phyloP scores from a whole-genome alignment of 768 basidiomycete genomes.

The Pleurotus tuoliensis region DNA sequence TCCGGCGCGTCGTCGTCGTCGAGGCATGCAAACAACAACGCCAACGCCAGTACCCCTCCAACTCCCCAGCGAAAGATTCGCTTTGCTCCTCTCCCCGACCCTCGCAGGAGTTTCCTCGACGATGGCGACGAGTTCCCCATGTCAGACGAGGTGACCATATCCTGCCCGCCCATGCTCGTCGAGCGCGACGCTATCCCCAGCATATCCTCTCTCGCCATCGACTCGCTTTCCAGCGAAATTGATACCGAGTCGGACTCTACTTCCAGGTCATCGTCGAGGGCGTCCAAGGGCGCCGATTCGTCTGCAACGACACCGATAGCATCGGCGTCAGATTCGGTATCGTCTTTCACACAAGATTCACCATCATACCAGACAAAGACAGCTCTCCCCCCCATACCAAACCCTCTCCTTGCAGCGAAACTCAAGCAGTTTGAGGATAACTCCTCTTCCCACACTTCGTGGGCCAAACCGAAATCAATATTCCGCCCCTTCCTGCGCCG shows the following conservation, averaged over 20 bases:
- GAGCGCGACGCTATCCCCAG: background rate
- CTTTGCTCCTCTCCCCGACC: slow-evolving; percentile 85
- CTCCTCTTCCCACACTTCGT: background rate
- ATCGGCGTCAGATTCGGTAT: slow-evolving; percentile 2
- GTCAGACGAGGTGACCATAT: slow-evolving; percentile 15
- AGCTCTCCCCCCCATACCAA: slow-evolving; percentile 2
- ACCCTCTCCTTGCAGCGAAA: slow-evolving; percentile 5
- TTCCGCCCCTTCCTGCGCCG: background rate
- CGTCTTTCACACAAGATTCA: slow-evolving; percentile 1
- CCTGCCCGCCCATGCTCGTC: slow-evolving; percentile 19
- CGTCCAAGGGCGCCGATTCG: slow-evolving; percentile 1
- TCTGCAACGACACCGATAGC: slow-evolving; percentile 1
- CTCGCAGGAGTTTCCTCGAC: slow-evolving; percentile 48
- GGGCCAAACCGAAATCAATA: background rate
- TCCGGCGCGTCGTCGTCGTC: background rate
- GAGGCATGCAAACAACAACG: background rate
- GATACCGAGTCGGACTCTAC: slow-evolving; percentile 14
- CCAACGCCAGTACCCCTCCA: background rate
- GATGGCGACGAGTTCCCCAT: slow-evolving; percentile 38
- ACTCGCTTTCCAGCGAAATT: background rate
- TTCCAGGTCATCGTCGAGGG: background rate
- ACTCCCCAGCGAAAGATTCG: slow-evolving; percentile 40
- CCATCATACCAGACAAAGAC: background rate
- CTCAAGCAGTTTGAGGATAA: background rate
- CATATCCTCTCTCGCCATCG: slow-evolving; percentile 8